Evolutionary conservation across 208 protist species (phyloP).

Genomic region (Trypanosoma platydactyli): DNA sequence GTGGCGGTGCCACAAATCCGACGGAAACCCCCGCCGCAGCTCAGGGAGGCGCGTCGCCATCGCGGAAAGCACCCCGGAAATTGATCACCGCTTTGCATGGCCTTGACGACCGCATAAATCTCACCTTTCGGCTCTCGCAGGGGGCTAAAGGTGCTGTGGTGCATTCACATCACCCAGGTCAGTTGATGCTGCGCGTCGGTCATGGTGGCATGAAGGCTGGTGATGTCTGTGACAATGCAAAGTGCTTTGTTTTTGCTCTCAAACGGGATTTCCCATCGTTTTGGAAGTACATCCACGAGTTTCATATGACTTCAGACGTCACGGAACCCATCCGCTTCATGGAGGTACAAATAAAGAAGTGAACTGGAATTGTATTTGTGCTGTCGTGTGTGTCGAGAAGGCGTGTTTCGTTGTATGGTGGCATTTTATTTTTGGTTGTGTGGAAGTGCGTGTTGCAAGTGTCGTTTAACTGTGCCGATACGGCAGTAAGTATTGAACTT

Average conservation of each 20-base stretch:
- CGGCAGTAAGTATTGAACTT: background rate
- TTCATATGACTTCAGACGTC: slow-evolving; percentile 61
- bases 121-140: slow-evolving; percentile 73
- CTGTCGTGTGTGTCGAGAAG: background rate
- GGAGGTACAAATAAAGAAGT: slow-evolving; percentile 73
- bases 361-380: slow-evolving; percentile 16
- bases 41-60: background rate
- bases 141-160: slow-evolving; percentile 45
- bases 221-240: slow-evolving; percentile 86
- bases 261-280: slow-evolving; percentile 81
- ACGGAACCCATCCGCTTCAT: slow-evolving; percentile 90
- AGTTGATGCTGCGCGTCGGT: slow-evolving; percentile 71
- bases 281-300: slow-evolving; percentile 82
- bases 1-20: background rate
- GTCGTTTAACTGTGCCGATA: no score
- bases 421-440: no score
- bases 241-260: slow-evolving; percentile 66
- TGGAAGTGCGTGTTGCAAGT: no score
- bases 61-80: slow-evolving; percentile 25
- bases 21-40: background rate
- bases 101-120: slow-evolving; percentile 54
- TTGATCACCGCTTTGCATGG: slow-evolving; percentile 54
- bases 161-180: slow-evolving; percentile 37
- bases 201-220: slow-evolving; percentile 84
- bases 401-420: background rate